Evolutionary conservation across 768 basidiomycete genomes (phyloP), one percentile per base, ranked within the genome.

Genomic region (Pleurotus salmoneostramineus): DNA sequence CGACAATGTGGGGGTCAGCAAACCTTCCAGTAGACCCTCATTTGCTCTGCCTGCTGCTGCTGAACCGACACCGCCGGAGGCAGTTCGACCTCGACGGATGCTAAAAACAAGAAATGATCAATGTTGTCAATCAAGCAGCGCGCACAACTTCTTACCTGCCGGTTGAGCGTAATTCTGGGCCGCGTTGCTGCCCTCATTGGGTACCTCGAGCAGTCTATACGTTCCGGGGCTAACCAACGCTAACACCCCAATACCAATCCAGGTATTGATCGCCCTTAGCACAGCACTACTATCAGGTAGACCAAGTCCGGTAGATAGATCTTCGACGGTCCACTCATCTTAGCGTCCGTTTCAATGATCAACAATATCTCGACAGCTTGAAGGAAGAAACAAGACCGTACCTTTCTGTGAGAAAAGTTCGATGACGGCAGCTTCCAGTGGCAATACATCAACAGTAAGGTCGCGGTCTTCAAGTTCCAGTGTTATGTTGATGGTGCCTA

Each of bases 1-100:
- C 11, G 21, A 11, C n/a, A 17, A 33, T 7, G 34, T 58, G 5
- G 35, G 27, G 35, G 40, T 47, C 47, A 21, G 75, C 71, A 5
- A 54, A 87, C 92, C 84, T 91, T 93, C 93, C 93, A 95, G 68
- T 87, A 91, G 0, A 93, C 80, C 60, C 78, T 82, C 88, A 95
- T 92, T 72, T 94, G 89, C 64, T 92, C 89, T 0, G 86, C 85
- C 66, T 92, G 86, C 45, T 89, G 87, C 46, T 91, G 89, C 60
- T 91, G 85, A 8, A 79, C 73, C 17, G 78, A 80, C 35, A 82
- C 69, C 8, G 85, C 69, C 0, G 85, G 74, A 1, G 81, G 74
- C 10, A 76, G 64, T 31, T 84, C 81, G 2, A 71, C 66, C 2
- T 72, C 70, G 35, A 70, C 68, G 0, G 70, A 65, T 33, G 62